phyloP scores from a whole-genome alignment of 208 protist species.

The Wallacemonas sp. region DNA sequence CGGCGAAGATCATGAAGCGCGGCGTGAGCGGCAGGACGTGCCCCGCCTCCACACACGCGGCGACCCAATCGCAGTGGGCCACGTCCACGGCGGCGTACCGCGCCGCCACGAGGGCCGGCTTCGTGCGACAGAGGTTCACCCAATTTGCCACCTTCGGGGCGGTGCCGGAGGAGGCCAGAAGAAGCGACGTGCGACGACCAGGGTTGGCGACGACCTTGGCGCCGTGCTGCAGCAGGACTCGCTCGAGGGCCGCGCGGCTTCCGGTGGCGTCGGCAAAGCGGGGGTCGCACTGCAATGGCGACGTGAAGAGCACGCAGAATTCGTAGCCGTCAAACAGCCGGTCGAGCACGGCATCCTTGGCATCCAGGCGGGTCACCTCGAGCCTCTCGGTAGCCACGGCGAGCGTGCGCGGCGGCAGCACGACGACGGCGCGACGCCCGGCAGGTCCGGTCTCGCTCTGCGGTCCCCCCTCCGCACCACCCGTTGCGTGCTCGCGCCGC shows the following conservation, averaged over 20 bases:
- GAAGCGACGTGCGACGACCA: conserved; percentile 26
- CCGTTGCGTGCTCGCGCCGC: not conserved
- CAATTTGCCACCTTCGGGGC: conserved; percentile 40
- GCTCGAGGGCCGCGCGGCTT: conserved; percentile 27
- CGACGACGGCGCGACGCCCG: not conserved
- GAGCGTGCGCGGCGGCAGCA: conserved; percentile 10
- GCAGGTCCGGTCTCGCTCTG: not conserved
- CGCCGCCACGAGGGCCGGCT: not conserved
- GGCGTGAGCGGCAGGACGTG: conserved; percentile 34
- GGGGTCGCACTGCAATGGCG: not conserved
- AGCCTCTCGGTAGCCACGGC: conserved; percentile 16
- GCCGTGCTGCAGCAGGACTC: conserved; percentile 39
- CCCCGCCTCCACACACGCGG: conserved; percentile 27
- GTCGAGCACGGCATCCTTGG: conserved; percentile 20
- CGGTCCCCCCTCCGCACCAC: not conserved
- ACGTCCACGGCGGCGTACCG: conserved; percentile 29
- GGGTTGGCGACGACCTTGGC: conserved; percentile 50
- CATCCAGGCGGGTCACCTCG: conserved; percentile 12
- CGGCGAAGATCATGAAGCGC: conserved; percentile 42
- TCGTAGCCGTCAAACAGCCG: conserved; percentile 39
- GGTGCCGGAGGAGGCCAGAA: conserved; percentile 24
- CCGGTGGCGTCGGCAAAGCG: not conserved
- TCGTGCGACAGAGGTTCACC: conserved; percentile 23
- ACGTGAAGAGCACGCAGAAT: conserved; percentile 49
- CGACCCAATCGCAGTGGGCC: conserved; percentile 32